A percentile compares a stretch with the other conserved stretches of the same genome.
Conservation (phyloP, 108 stramenopile genomes). For the Schizochytrium sp. region DNA sequence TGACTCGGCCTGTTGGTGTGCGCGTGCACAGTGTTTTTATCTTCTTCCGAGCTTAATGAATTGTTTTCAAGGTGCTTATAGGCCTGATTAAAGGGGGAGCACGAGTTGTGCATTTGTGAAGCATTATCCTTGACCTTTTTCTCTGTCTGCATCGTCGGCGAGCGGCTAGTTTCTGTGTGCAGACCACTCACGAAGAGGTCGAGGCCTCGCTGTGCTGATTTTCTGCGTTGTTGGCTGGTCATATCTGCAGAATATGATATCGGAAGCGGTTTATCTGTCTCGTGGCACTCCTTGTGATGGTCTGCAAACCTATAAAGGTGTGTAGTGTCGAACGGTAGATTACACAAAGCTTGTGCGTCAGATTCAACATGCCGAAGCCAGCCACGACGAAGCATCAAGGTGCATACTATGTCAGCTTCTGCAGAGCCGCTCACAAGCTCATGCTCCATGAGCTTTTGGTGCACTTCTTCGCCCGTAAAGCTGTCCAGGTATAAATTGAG, state of each 20-base stretch:
- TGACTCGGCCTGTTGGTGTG: not conserved
- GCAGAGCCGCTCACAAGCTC: conserved; percentile 1
- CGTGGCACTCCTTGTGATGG: not conserved
- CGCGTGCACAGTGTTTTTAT: not conserved
- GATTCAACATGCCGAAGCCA: conserved; percentile 30
- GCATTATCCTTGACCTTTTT: not conserved
- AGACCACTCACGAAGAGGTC: conserved; percentile 20
- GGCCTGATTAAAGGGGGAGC: not conserved
- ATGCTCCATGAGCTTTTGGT: not conserved
- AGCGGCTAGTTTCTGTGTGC: not conserved
- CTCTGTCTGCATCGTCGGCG: not conserved
- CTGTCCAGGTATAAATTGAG: conserved; percentile 40
- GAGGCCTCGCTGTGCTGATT: not conserved
- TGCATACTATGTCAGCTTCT: conserved; percentile 15
- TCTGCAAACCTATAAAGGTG: not conserved
- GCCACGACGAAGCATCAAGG: conserved; percentile 20
- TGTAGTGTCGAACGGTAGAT: not conserved
- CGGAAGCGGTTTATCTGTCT: not conserved
- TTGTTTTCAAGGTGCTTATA: not conserved
- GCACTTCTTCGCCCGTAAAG: conserved; percentile 21
- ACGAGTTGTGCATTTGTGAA: not conserved
- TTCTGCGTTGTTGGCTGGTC: not conserved
- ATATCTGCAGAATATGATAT: not conserved
- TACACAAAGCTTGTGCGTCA: not conserved
- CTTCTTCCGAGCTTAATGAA: not conserved